These are phyloP conservation scores for Agapanthus africanus DNA, from an alignment of 106 monocot genomes.

Conservation along the genomic window DNA sequence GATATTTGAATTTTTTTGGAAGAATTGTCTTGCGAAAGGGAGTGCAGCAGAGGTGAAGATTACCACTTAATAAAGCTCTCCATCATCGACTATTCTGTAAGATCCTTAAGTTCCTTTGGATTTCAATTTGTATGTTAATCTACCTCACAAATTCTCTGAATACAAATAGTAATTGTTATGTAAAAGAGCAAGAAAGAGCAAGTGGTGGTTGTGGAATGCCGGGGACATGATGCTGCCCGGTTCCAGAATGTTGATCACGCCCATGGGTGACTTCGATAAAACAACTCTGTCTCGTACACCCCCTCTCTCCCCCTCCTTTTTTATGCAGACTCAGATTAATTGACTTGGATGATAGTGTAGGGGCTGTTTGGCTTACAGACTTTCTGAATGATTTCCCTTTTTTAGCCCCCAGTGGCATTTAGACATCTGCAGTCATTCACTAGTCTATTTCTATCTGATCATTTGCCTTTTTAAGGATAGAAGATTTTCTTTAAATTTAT, in stretches of 20 bases:
- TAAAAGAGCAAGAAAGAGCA: slow-evolving; percentile 67
- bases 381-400: too few relatives aligned
- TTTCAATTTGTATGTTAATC: too few relatives aligned
- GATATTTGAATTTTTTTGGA: neutral
- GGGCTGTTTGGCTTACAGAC: neutral
- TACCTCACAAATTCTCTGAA: neutral
- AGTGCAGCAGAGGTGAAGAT: slow-evolving; percentile 96
- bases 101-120: neutral
- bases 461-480: too few relatives aligned
- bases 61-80: slow-evolving; percentile 90
- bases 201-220: slow-evolving; percentile 77
- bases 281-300: too few relatives aligned
- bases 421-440: neutral
- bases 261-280: too few relatives aligned
- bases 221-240: slow-evolving; percentile 94
- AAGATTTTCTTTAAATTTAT: too few relatives aligned
- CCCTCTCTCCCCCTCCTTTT: too few relatives aligned
- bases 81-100: slow-evolving; percentile 82
- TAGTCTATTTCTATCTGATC: neutral
- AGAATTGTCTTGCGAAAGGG: slow-evolving; percentile 87
- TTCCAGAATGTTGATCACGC: slow-evolving; percentile 64
- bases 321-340: neutral
- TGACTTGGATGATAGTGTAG: neutral
- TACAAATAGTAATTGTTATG: neutral
- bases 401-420: neutral